A percentile compares a stretch with the other conserved stretches of the same genome.
These are phyloP conservation scores for Nannochloropsis salina DNA, from an alignment of 108 stramenopile genomes.

Conservation along the genomic window DNA sequence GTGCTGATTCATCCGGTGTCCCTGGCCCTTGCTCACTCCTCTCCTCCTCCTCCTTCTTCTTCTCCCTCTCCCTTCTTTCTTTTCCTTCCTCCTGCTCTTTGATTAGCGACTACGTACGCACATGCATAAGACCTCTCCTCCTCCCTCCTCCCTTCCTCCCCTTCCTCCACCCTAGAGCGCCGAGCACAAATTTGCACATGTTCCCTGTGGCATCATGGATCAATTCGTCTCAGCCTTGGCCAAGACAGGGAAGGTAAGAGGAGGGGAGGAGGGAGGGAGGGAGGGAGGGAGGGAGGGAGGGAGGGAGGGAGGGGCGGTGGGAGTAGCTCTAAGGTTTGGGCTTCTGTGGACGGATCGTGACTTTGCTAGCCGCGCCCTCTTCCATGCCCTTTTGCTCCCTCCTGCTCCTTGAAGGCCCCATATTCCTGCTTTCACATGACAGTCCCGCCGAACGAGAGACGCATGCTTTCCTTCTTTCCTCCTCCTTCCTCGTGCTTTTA, in stretches of 20 bases:
- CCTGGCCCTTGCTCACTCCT: too few species aligned
- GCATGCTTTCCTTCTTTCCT: neutral
- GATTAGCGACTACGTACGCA: too few species aligned
- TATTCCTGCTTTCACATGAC: neutral
- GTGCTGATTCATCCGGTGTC: too few species aligned
- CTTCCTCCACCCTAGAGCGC: slow-evolving; percentile 70
- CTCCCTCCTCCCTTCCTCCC: slow-evolving; percentile 55
- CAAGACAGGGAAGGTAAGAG: slow-evolving; percentile 20
- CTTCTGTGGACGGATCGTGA: too few species aligned
- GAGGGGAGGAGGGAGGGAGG: neutral
- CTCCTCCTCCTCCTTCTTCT: neutral
- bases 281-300: neutral
- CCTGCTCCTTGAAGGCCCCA: neutral
- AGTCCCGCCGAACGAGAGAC: too few species aligned
- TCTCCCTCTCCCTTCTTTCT: neutral
- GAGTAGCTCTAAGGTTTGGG: too few species aligned
- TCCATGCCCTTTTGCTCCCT: neutral
- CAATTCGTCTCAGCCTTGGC: slow-evolving; percentile 63
- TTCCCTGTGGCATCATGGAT: slow-evolving; percentile 87
- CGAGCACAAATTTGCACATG: slow-evolving; percentile 78
- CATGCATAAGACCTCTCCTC: too few species aligned
- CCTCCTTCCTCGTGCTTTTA: neutral
- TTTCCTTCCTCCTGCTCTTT: neutral
- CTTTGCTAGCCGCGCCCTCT: neutral
- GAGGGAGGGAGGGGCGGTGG: too few species aligned